A percentile compares a stretch with the other conserved stretches of the same genome.
Conservation (phyloP, 257 asterid genomes). For the Solanum medicagineum region DNA sequence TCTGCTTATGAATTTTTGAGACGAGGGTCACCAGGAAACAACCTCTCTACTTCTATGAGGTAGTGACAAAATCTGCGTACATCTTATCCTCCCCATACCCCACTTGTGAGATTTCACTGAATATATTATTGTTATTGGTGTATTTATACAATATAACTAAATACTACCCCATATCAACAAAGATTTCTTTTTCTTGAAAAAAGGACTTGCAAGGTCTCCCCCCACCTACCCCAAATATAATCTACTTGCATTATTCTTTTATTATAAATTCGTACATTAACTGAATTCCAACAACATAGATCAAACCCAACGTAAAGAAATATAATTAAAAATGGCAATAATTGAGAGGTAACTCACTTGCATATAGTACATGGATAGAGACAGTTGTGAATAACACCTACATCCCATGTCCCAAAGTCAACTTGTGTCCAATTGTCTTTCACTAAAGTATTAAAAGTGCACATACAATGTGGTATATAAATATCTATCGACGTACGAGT, state of each 20-base stretch:
- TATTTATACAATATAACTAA: background rate
- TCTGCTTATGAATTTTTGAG: too few species aligned
- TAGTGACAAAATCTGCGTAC: too few species aligned
- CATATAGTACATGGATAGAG: background rate
- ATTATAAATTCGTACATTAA: background rate
- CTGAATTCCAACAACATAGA: background rate
- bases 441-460: background rate
- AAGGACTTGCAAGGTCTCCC: background rate
- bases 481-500: background rate
- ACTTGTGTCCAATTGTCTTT: background rate
- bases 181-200: background rate
- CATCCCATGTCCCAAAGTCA: background rate
- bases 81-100: rapidly evolving
- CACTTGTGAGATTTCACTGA: too few species aligned
- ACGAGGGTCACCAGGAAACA: too few species aligned
- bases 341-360: background rate
- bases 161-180: background rate
- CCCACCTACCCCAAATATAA: background rate
- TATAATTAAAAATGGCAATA: background rate
- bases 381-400: background rate
- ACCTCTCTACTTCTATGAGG: too few species aligned
- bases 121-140: too few species aligned
- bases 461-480: background rate
- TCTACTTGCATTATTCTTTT: background rate
- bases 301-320: background rate